Evolutionary conservation across 2,329 filamentous ascomycete genomes (phyloP).

Genomic region (Stagonosporopsis vannaccii): DNA sequence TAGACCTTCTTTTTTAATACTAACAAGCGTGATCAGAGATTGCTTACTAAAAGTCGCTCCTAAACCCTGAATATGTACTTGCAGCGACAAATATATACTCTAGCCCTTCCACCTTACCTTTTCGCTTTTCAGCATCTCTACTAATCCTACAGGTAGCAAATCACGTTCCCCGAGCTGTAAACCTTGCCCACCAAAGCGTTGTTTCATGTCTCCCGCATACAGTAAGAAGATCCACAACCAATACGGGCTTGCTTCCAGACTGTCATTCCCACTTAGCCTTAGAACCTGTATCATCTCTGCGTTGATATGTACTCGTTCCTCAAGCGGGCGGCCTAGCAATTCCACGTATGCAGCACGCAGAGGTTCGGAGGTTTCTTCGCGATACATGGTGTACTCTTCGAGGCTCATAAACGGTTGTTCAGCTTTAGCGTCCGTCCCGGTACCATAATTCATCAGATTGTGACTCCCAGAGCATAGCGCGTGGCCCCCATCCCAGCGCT

Average conservation of each 20-base stretch:
- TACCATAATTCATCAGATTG: slow-evolving; percentile 6
- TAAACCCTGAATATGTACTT: no score
- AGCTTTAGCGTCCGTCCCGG: slow-evolving; percentile 35
- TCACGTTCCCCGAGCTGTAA: slow-evolving; percentile 51
- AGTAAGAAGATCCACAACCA: slow-evolving; percentile 57
- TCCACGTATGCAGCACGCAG: slow-evolving; percentile 47
- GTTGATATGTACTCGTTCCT: slow-evolving; percentile 33
- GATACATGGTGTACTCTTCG: slow-evolving; percentile 55
- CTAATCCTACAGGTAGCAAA: slow-evolving; percentile 52
- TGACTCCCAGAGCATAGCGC: slow-evolving; percentile 8
- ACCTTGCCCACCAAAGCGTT: slow-evolving; percentile 49
- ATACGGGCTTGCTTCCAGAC: slow-evolving; percentile 42
- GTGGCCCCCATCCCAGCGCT: slow-evolving; percentile 39
- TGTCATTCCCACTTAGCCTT: neutral
- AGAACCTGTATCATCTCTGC: slow-evolving; percentile 24
- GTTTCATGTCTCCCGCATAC: slow-evolving; percentile 51
- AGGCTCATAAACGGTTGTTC: slow-evolving; percentile 54
- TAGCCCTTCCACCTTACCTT: slow-evolving; percentile 1
- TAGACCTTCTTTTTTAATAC: no score
- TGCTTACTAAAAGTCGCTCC: no score
- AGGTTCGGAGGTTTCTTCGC: slow-evolving; percentile 50
- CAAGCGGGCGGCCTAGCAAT: slow-evolving; percentile 48
- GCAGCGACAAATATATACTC: no score
- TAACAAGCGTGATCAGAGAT: no score
- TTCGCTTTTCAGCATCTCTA: slow-evolving; percentile 4